These are phyloP conservation scores for Cystofilobasidium capitatum DNA, from an alignment of 768 basidiomycete species.

Conservation along the genomic window DNA sequence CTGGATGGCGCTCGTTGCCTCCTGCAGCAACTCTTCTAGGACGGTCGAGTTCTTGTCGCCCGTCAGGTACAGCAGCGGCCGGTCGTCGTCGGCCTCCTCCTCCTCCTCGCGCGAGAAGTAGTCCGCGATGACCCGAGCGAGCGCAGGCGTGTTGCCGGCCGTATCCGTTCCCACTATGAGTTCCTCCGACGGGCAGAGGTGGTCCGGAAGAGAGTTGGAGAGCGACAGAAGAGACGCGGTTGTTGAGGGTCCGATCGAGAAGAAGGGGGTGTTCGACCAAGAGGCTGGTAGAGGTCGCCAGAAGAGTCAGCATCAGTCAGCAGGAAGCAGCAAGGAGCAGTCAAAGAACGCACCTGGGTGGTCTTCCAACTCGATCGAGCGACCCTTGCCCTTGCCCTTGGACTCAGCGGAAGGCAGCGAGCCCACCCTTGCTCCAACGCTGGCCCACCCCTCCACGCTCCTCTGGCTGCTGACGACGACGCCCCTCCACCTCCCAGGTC, in stretches of 20 bases:
- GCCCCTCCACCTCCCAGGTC: slow-evolving; percentile 46
- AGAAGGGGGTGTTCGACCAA: slow-evolving; percentile 17
- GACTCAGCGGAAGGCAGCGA: not conserved
- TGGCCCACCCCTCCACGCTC: slow-evolving; percentile 61
- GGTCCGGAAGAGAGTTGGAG: not conserved
- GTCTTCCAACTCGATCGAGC: not conserved
- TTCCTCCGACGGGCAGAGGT: not conserved
- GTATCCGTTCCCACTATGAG: not conserved
- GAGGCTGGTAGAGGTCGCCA: not conserved
- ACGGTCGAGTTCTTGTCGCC: slow-evolving; percentile 63
- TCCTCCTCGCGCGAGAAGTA: not conserved
- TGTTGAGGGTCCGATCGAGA: slow-evolving; percentile 23
- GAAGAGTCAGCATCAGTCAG: not conserved
- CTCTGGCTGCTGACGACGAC: slow-evolving; percentile 72
- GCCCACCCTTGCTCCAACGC: slow-evolving; percentile 37
- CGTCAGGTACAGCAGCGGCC: slow-evolving; percentile 58
- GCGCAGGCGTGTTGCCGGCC: slow-evolving; percentile 25
- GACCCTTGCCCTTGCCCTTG: slow-evolving; percentile 10
- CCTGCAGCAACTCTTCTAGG: not conserved
- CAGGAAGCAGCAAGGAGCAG: not conserved
- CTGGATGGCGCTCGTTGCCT: not conserved
- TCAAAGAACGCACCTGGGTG: not conserved
- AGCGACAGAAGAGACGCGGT: slow-evolving; percentile 1
- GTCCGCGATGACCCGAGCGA: slow-evolving; percentile 10
- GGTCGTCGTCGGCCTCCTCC: slow-evolving; percentile 10